Base-by-base conservation (phyloP, 2,329 filamentous ascomycete species). In the Alternaria incomplexa region DNA sequence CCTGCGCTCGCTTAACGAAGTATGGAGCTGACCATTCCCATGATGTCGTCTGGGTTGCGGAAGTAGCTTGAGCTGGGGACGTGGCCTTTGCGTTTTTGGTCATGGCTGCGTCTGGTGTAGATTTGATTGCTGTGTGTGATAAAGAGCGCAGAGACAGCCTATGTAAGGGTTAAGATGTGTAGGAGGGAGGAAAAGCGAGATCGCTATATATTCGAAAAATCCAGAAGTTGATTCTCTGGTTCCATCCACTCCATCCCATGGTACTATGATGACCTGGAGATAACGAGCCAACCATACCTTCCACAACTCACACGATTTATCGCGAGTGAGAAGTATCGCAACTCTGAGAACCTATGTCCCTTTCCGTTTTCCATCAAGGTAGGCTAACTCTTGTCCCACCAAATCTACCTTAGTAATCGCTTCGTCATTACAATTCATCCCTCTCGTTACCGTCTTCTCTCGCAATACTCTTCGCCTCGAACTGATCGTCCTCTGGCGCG, bases 401-500 rank as follows among this genome's bases (percentile, higher is more conserved):
- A 17, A n/a, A 25, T 3, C 2, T n/a, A 12, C 36, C 20, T 40
- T 25, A 12, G 9, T 25, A n/a, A 40, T 52, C 13, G 11, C 3
- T 2, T 15, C 28, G 3, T 28, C 17, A 17, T 55, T 55, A 72
- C 57, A 72, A 63, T 44, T 72, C 70, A 26, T 72, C 70, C 20
- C 56, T 63, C 8, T 61, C 64, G 8, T 58, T 46, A 12, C 23
- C 48, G 7, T 62, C 53, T 58, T 68, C 57, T 62, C 59, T 47
- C 8, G 59, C 61, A 32, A 73, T 73, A 25, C 71, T 71, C 61
- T 73, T 73, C 1, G 65, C 71, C 53, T 70, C 66, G 36, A 72
- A 73, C 12, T 32, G 48, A 28, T 73, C 71, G 2, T 70, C 66
- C 53, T 72, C 64, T 40, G 70, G 68, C 23, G 30, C 59, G 5